Evolutionary conservation across 441 rosid genomes (phyloP).

Genomic region (Brassica balearica): DNA sequence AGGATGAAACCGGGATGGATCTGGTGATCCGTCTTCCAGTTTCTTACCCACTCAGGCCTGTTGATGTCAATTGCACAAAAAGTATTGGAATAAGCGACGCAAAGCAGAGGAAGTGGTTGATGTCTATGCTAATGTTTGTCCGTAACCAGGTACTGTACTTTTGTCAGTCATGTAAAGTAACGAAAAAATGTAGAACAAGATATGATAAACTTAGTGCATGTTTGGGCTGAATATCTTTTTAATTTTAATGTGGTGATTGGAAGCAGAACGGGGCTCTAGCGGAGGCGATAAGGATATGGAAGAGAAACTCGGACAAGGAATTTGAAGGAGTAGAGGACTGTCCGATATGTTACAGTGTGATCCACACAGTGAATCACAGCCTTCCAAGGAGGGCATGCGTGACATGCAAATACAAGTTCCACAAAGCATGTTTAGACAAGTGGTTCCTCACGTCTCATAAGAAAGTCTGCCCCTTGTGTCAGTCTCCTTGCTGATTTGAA

Average conservation of each 20-base stretch:
- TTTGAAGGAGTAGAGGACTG: slow-evolving; percentile 99
- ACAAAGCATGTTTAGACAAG: slow-evolving; percentile 89
- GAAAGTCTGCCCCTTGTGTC: slow-evolving; percentile 93
- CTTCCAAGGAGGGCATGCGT: slow-evolving; percentile 94
- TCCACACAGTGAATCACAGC: slow-evolving; percentile 87
- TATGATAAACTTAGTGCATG: not conserved
- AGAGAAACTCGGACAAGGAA: slow-evolving; percentile 92
- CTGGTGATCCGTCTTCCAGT: slow-evolving; percentile 91
- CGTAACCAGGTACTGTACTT: slow-evolving; percentile 81
- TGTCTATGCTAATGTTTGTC: slow-evolving; percentile 93
- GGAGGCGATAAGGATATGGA: slow-evolving; percentile 93
- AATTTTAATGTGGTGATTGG: slow-evolving; percentile 23
- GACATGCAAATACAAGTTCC: slow-evolving; percentile 97
- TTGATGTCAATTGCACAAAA: slow-evolving; percentile 86
- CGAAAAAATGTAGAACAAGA: too few species aligned
- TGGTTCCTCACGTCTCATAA: slow-evolving; percentile 96
- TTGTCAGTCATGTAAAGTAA: too few species aligned
- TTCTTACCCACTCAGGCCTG: slow-evolving; percentile 84
- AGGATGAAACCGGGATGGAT: slow-evolving; percentile 97
- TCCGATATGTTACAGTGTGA: slow-evolving; percentile 97
- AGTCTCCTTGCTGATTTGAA: slow-evolving; percentile 74
- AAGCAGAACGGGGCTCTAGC: slow-evolving; percentile 96
- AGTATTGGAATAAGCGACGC: slow-evolving; percentile 93
- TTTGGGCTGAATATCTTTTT: slow-evolving; percentile 7
- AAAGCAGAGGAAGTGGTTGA: slow-evolving; percentile 96